Base-by-base conservation (phyloP, 2,329 filamentous ascomycete species). In the Byssoonygena ceratinophila region DNA sequence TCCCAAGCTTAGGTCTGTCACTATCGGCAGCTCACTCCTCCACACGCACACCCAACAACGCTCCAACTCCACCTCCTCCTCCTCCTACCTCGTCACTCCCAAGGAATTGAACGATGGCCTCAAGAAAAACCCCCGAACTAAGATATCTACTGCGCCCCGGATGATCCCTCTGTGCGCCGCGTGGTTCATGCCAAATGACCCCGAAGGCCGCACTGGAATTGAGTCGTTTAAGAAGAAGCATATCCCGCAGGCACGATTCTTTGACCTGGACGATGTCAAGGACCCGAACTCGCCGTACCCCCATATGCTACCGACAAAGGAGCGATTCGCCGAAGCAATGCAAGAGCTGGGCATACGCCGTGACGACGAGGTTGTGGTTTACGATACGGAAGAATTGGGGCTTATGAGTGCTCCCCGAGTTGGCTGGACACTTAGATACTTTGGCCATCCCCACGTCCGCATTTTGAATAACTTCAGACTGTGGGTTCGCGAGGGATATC, bases 161-260 rank as follows among this genome's bases (percentile, higher is more conserved):
- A 84, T 94, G 40, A 82, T 98, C 51, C 87, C 92, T 2, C 77
- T 98, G 39, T 96, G 90, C 70, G 92, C 90, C 44, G 80, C 88
- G 22, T 98, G 92, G 92, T 98, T 96, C 66, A 80, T 98, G 57
- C 92, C 92, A 57, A 97, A 95, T 68, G 91, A 95, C 59, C 75
- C 77, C 1, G 64, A 77, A 60, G 80, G 80, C 51, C 83, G 89
- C 56, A 86, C 80, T 46, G 92, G 92, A 51, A 81, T 85, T 60
- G 77, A 92, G 58, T 81, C 84, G 40, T 98, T 91, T 74, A 80
- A 82, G 59, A 79, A 87, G 65, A 80, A 83, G 65, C 87, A 88
- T 62, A 92, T 98, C 58, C 91, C 90, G 20, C 83, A 84, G 63
- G 85, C 92, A 1, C 85, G 89, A 29, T 98, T 97, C 79, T 98